Conservation (phyloP, 2,329 filamentous ascomycete genomes). For the Aspergillus floridensis region DNA sequence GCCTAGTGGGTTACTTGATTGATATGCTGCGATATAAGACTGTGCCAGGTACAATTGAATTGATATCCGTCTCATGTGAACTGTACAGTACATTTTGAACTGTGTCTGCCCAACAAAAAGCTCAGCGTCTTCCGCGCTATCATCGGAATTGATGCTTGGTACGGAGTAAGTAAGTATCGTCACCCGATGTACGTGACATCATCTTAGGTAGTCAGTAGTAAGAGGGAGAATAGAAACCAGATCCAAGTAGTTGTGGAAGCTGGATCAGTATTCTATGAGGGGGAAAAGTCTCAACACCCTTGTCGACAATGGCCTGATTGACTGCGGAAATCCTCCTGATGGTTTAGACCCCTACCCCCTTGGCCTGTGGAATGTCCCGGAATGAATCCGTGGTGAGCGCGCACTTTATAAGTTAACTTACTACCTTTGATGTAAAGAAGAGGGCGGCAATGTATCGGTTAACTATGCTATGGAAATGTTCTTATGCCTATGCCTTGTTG, state of each 20-base stretch:
- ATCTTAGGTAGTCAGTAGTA: background rate
- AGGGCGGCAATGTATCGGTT: background rate
- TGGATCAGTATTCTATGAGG: background rate
- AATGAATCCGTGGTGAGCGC: slow-evolving; percentile 1
- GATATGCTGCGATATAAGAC: no score
- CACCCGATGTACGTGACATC: slow-evolving; percentile 7
- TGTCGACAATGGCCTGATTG: background rate
- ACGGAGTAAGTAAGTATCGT: background rate
- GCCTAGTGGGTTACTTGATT: background rate
- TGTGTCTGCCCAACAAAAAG: background rate
- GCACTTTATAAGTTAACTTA: background rate
- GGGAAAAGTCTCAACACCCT: background rate
- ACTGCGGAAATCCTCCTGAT: background rate
- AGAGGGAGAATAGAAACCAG: background rate
- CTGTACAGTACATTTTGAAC: background rate
- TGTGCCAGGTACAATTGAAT: no score
- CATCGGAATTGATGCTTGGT: background rate
- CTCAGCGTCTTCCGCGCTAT: background rate
- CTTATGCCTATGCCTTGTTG: background rate
- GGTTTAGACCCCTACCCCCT: background rate
- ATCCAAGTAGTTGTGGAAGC: background rate
- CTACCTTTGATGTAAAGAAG: background rate
- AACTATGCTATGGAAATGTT: background rate
- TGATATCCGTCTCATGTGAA: background rate
- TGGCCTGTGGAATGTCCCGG: slow-evolving; percentile 3